Percentiles rank a stretch among this genome's conserved stretches.
phyloP scores from a whole-genome alignment of 1,139 yeast genomes.

The Blastobotrys elegans region DNA sequence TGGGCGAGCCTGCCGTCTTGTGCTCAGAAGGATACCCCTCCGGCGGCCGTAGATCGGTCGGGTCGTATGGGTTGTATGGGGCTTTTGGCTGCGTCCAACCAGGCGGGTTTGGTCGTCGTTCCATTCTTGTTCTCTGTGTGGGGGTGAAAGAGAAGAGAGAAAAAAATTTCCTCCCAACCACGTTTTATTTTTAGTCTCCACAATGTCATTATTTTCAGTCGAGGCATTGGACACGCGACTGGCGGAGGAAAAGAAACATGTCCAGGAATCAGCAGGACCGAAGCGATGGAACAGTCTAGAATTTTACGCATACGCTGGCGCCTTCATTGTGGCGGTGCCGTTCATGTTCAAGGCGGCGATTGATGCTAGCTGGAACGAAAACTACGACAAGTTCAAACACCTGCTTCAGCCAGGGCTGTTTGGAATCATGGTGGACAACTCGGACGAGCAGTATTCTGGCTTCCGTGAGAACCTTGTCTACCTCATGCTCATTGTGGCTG shows the following conservation, averaged over 20 bases:
- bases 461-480: conserved; percentile 75
- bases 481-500: conserved; percentile 47
- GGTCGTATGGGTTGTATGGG: conserved; percentile 83
- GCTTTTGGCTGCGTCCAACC: conserved; percentile 83
- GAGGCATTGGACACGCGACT: conserved; percentile 77
- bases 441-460: conserved; percentile 84
- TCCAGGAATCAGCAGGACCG: conserved; percentile 43
- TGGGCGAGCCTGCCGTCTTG: conserved; percentile 34
- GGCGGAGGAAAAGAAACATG: conserved; percentile 43
- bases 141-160: neutral
- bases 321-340: conserved; percentile 69
- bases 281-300: conserved; percentile 75
- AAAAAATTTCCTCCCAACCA: neutral
- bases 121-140: conserved; percentile 6
- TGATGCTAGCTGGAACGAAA: conserved; percentile 70
- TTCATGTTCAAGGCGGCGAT: conserved; percentile 75
- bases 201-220: conserved; percentile 46
- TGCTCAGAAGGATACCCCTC: conserved; percentile 83
- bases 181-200: neutral
- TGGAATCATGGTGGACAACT: conserved; percentile 51
- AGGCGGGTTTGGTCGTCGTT: conserved; percentile 70
- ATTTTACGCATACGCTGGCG: conserved; percentile 58
- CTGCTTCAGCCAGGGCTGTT: conserved; percentile 64
- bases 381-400: conserved; percentile 59
- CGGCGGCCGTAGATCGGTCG: conserved; percentile 69